A percentile compares a stretch with the other conserved stretches of the same genome.
These are phyloP conservation scores for Ceriops zippeliana DNA, from an alignment of 345 rosid species.

Conservation along the genomic window DNA sequence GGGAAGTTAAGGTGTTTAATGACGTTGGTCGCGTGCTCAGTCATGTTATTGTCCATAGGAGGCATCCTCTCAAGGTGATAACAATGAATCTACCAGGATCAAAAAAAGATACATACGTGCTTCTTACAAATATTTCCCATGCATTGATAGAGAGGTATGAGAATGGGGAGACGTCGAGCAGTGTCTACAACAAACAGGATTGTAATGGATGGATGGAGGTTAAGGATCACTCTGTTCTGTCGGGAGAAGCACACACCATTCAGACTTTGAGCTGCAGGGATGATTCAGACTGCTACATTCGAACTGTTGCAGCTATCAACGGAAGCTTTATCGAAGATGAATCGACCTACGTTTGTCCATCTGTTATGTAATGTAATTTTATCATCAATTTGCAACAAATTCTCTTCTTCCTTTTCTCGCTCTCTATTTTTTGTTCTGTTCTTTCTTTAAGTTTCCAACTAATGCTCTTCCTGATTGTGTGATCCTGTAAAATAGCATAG, in stretches of 20 bases:
- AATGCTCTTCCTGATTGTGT: not conserved
- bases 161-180: conserved; percentile 26
- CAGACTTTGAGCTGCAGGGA: conserved; percentile 48
- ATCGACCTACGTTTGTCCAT: conserved; percentile 41
- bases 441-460: not conserved
- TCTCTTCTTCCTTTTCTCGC: not conserved
- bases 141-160: conserved; percentile 32
- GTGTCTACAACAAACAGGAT: conserved; percentile 43
- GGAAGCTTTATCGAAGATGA: conserved; percentile 43
- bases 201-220: conserved; percentile 82
- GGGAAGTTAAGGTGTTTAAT: conserved; percentile 33
- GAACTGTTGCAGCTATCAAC: conserved; percentile 34
- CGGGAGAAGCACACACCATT: conserved; percentile 47
- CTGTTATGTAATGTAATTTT: conserved; percentile 11
- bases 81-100: conserved; percentile 44
- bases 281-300: conserved; percentile 46
- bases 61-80: conserved; percentile 51
- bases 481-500: no score
- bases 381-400: not conserved
- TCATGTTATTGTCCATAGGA: conserved; percentile 22
- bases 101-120: conserved; percentile 35
- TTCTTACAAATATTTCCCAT: conserved; percentile 63
- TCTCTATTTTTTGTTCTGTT: not conserved
- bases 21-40: conserved; percentile 31
- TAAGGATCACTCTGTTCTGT: conserved; percentile 58